These are phyloP conservation scores for Pleurotus tuber-regium DNA, from an alignment of 768 basidiomycete genomes.

Conservation along the genomic window DNA sequence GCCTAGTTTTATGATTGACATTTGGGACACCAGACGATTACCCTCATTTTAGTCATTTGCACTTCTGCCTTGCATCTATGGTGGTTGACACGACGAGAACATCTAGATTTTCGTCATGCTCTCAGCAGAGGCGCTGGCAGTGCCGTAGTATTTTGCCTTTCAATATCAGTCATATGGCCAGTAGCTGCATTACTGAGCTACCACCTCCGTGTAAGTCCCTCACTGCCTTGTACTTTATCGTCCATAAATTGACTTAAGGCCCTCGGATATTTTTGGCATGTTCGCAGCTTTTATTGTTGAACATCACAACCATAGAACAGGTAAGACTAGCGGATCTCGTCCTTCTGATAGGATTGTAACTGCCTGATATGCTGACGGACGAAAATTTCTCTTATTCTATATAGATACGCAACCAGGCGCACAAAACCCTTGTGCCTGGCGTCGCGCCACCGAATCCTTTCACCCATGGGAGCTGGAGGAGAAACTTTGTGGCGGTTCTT, in stretches of 20 bases:
- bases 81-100: conserved; percentile 53
- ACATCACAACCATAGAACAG: conserved; percentile 96
- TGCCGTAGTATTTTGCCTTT: conserved; percentile 74
- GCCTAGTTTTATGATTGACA: conserved; percentile 5
- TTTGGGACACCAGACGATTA: conserved; percentile 50
- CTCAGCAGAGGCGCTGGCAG: conserved; percentile 65
- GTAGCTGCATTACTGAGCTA: conserved; percentile 77
- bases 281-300: conserved; percentile 65
- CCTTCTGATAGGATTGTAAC: conserved; percentile 10
- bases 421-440: conserved; percentile 63
- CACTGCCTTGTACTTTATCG: no score
- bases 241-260: background rate
- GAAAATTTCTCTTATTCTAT: conserved; percentile 6
- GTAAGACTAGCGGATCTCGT: conserved; percentile 36
- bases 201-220: conserved; percentile 73
- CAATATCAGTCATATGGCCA: conserved; percentile 78
- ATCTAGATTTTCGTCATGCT: conserved; percentile 44
- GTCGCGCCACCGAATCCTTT: conserved; percentile 82
- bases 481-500: conserved; percentile 72
- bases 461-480: conserved; percentile 71
- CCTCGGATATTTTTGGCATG: background rate
- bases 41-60: conserved; percentile 71
- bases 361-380: conserved; percentile 4
- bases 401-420: conserved; percentile 85
- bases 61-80: conserved; percentile 84